Conservation (phyloP, 208 protist genomes). For the Acanthamoeba triangularis region DNA sequence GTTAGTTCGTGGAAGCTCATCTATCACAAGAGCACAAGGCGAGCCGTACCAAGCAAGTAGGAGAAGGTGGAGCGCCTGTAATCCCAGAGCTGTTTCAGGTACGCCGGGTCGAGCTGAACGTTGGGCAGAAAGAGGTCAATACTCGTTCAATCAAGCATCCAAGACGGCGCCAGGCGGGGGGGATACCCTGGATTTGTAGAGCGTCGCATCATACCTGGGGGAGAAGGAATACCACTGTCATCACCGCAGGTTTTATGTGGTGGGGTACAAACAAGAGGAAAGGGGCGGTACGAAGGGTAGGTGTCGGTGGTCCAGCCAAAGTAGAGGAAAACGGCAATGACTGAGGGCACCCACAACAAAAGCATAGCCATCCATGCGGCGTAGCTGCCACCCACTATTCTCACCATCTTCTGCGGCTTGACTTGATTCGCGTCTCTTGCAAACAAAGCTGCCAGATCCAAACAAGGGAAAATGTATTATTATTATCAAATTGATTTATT, state of each 20-base stretch:
- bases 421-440: neutral
- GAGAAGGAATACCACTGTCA: neutral
- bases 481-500: too few species aligned
- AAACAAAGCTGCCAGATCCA: neutral
- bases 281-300: neutral
- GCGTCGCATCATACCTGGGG: neutral
- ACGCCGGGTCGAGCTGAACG: neutral
- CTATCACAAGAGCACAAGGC: neutral
- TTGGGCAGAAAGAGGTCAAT: neutral
- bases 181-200: constrained; percentile 29
- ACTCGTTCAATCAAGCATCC: neutral
- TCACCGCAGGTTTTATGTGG: neutral
- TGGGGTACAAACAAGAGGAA: too few species aligned
- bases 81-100: constrained; percentile 44
- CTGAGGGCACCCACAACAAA: constrained; percentile 32
- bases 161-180: neutral
- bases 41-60: neutral
- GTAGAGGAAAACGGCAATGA: constrained; percentile 49
- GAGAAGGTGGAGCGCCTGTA: constrained; percentile 40
- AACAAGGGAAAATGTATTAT: neutral
- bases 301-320: constrained; percentile 51
- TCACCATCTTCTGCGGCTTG: neutral
- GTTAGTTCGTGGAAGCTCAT: neutral
- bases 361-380: constrained; percentile 41
- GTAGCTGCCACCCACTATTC: constrained; percentile 36